Conservation (phyloP, 495 filamentous ascomycete genomes). For the Penicillium atrosanguineum region DNA sequence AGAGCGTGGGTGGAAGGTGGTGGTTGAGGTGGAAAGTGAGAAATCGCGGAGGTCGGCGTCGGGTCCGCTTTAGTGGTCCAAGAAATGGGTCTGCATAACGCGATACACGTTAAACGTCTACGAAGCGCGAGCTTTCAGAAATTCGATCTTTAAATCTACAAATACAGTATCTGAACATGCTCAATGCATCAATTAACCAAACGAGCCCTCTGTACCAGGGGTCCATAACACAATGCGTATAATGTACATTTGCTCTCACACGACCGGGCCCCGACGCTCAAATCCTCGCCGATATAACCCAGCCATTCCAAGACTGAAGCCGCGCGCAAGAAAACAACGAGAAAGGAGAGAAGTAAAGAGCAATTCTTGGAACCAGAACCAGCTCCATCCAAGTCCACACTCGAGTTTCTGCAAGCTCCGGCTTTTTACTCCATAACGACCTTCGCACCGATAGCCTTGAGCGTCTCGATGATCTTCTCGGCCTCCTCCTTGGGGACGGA, state of each 20-base stretch:
- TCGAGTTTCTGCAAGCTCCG: slow-evolving; percentile 1
- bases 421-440: slow-evolving; percentile 78
- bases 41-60: slow-evolving; percentile 11
- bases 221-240: slow-evolving; percentile 40
- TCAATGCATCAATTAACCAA: slow-evolving; percentile 34
- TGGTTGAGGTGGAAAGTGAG: slow-evolving; percentile 10
- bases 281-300: slow-evolving; percentile 18
- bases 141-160: not conserved
- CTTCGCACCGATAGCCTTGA: slow-evolving; percentile 89
- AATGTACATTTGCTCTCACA: slow-evolving; percentile 45
- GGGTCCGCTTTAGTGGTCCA: slow-evolving; percentile 5
- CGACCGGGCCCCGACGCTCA: slow-evolving; percentile 29
- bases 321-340: slow-evolving; percentile 18
- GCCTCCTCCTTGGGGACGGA: slow-evolving; percentile 96
- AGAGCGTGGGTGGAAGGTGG: slow-evolving; percentile 5
- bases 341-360: slow-evolving; percentile 17
- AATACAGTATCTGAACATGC: slow-evolving; percentile 13
- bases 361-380: slow-evolving; percentile 17
- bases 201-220: slow-evolving; percentile 31
- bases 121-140: not conserved
- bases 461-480: slow-evolving; percentile 92
- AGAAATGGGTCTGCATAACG: not conserved
- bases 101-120: not conserved
- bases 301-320: slow-evolving; percentile 2
- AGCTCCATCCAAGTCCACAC: slow-evolving; percentile 18